These are phyloP conservation scores for Aspergillus intermedius DNA, from an alignment of 2,329 filamentous ascomycete species.

Conservation along the genomic window DNA sequence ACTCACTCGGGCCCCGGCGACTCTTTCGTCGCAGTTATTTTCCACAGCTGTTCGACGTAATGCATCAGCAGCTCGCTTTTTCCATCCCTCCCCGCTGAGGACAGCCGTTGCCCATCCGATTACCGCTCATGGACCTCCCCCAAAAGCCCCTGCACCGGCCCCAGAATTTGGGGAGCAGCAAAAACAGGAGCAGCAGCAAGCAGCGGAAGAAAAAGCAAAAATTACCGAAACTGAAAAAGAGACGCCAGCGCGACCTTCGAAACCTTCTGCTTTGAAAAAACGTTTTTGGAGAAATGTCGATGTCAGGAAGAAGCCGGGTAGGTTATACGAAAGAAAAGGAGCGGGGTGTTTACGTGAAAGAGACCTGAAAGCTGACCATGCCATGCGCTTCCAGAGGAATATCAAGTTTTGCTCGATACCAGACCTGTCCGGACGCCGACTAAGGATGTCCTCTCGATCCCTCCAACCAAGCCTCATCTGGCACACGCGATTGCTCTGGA, in stretches of 20 bases:
- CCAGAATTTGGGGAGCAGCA: slow-evolving; percentile 40
- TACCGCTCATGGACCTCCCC: slow-evolving; percentile 55
- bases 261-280: slow-evolving; percentile 49
- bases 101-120: slow-evolving; percentile 52
- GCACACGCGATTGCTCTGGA: slow-evolving; percentile 82
- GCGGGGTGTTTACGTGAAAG: too few species aligned
- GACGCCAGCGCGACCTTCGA: slow-evolving; percentile 22
- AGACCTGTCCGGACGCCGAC: slow-evolving; percentile 70
- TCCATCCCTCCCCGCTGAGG: slow-evolving; percentile 31
- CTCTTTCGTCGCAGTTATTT: slow-evolving; percentile 14
- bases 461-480: slow-evolving; percentile 68
- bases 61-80: slow-evolving; percentile 18
- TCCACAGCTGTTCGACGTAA: slow-evolving; percentile 10
- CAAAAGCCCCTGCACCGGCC: slow-evolving; percentile 48
- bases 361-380: too few species aligned
- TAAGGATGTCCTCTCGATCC: slow-evolving; percentile 68
- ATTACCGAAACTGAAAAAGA: slow-evolving; percentile 22
- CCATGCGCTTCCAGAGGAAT: slow-evolving; percentile 35
- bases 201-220: slow-evolving; percentile 40
- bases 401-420: slow-evolving; percentile 67
- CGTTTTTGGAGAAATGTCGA: slow-evolving; percentile 85
- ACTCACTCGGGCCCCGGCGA: slow-evolving; percentile 16
- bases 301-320: slow-evolving; percentile 62
- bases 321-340: neutral
- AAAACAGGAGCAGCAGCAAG: slow-evolving; percentile 26